These are phyloP conservation scores for Nicotiana obtusifolia DNA, from an alignment of 257 asterid species.

Conservation along the genomic window DNA sequence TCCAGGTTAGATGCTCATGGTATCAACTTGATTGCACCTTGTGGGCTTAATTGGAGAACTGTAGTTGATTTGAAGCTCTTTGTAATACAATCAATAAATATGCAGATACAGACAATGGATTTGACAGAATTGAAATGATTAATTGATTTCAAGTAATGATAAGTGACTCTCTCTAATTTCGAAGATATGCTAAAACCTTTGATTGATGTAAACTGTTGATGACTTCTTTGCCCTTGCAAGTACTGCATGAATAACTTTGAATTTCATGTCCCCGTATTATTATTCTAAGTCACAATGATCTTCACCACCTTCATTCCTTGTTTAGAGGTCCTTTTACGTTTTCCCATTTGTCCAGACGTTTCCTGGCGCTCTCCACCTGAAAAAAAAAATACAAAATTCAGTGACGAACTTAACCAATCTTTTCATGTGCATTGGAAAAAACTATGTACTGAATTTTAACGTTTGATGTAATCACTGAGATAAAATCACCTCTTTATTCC, in stretches of 20 bases:
- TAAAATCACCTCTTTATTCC: constrained; percentile 60
- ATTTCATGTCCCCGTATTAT: neutral
- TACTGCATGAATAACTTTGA: neutral
- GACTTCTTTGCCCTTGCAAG: neutral
- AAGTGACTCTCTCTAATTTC: neutral
- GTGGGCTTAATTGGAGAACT: neutral
- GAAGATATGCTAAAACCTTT: neutral
- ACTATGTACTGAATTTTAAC: neutral
- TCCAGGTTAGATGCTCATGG: neutral
- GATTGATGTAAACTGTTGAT: neutral
- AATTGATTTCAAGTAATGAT: neutral
- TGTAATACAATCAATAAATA: neutral
- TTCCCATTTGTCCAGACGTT: constrained; percentile 60
- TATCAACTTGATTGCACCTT: neutral
- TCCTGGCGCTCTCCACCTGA: constrained; percentile 67
- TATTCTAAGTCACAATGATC: neutral
- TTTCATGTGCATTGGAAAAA: neutral
- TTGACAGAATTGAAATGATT: neutral
- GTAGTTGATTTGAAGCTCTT: neutral
- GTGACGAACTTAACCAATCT: neutral
- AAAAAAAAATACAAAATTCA: neutral
- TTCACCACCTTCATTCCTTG: neutral
- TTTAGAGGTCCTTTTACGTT: constrained; percentile 39
- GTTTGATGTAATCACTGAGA: no score
- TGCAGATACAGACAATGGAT: neutral